These are phyloP conservation scores for Coemansia sp. DNA, from an alignment of 192 early-diverging fungal species.

Conservation along the genomic window DNA sequence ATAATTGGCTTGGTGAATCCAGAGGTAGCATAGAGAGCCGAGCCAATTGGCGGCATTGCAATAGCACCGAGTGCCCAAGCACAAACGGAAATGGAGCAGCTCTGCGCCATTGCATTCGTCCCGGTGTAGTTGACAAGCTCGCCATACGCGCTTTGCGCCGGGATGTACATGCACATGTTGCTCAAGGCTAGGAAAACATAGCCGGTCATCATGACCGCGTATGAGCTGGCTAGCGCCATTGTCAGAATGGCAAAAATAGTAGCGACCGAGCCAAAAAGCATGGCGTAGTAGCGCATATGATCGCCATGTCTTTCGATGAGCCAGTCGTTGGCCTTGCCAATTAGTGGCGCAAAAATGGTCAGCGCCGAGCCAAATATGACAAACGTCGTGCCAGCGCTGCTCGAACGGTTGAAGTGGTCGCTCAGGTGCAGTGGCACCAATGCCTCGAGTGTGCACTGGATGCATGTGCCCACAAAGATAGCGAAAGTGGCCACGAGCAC, in stretches of 20 bases:
- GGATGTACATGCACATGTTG: conserved; percentile 31
- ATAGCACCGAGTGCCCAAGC: conserved; percentile 31
- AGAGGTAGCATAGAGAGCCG: conserved; percentile 19
- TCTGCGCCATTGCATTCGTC: conserved; percentile 25
- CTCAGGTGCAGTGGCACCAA: conserved; percentile 31
- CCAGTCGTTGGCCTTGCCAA: conserved; percentile 23
- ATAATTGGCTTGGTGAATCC: conserved; percentile 28
- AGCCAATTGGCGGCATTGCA: conserved; percentile 23
- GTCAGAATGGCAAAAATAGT: conserved; percentile 9
- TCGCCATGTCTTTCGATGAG: conserved; percentile 21
- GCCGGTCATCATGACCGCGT: conserved; percentile 32
- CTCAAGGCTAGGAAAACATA: conserved; percentile 24
- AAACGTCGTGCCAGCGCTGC: conserved; percentile 23
- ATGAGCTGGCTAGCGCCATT: conserved; percentile 26
- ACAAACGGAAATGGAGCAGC: conserved; percentile 19
- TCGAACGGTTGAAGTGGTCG: conserved; percentile 14
- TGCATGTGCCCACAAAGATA: conserved; percentile 20
- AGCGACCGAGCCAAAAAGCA: conserved; percentile 20
- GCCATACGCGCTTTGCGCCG: conserved; percentile 34
- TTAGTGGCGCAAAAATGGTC: conserved; percentile 16
- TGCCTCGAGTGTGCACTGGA: conserved; percentile 34
- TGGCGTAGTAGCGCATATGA: conserved; percentile 26
- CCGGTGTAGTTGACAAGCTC: conserved; percentile 32
- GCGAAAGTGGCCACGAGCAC: conserved; percentile 23
- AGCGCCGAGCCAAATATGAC: conserved; percentile 30